Base-by-base conservation (phyloP, 768 basidiomycete genomes). In the Trametes maxima region DNA sequence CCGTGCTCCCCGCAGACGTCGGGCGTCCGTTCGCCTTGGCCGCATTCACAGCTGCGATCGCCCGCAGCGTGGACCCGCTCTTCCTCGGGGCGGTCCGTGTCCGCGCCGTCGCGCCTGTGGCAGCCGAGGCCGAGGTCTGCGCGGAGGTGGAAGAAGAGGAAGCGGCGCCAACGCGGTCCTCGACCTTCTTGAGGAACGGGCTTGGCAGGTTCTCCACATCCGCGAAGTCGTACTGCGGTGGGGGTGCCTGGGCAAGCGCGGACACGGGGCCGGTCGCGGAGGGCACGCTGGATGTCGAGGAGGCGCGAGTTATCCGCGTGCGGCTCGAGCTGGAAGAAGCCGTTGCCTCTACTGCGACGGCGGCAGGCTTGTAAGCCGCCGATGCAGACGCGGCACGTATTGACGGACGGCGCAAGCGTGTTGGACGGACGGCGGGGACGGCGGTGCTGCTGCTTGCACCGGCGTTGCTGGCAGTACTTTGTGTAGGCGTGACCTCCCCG, bases 171-270 rank as follows among this genome's bases (percentile, higher is more conserved):
- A 62, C 42, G 13, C 67, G 63, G 37, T 72, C 64, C 40, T 78
- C 79, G 5, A 62, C 73, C 51, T 83, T 79, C 69, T 88, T 89
- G 44, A 94, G 70, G 74, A 94, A 94, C 5, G 92, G 92, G 69
- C 89, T 91, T 0, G 92, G 92, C 0, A 94, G 79, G 71, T 92
- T 93, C 72, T 92, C 91, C 70, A 92, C 92, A 69, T 94, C 90
- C 0, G 79, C 78, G 11, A 88, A 67, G 70, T 92, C 86, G 67
- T 92, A 94, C 19, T 62, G 64, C 16, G 67, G 64, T 13, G 44
- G 54, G 11, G 67, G 59, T 49, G 65, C 56, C 40, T 63, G 54
- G 2, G 58, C 53, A 21, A 60, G 48, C 16, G 45, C 54, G 11
- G 57, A 47, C 8, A 54, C 44, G 2, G 60, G 16, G 12, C 54